Percentiles rank a stretch among this genome's conserved stretches.
phyloP scores from a whole-genome alignment of 169 alveolate genomes.

The Miamiensis avidus region DNA sequence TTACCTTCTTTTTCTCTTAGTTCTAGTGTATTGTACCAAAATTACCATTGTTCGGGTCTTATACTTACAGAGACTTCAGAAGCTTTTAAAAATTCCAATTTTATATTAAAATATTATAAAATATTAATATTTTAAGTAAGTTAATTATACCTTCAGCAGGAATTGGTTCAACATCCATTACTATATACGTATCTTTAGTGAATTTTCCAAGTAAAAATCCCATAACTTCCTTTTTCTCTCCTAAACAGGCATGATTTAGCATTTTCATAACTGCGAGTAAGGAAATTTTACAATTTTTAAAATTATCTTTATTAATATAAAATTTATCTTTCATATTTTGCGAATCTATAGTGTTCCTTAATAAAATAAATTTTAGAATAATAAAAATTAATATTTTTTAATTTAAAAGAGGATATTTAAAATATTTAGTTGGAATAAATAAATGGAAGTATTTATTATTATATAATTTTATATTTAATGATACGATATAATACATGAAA shows the following conservation, averaged over 20 bases:
- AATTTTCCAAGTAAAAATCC: constrained; percentile 93
- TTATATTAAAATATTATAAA: no score
- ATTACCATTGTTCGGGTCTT: constrained; percentile 79
- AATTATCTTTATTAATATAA: constrained; percentile 31
- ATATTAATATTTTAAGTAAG: background rate
- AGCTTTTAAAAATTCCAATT: constrained; percentile 47
- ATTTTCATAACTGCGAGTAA: constrained; percentile 87
- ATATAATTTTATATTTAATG: no score
- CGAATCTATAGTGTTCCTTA: background rate
- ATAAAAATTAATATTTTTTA: no score
- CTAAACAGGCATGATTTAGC: constrained; percentile 89
- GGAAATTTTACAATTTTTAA: constrained; percentile 75
- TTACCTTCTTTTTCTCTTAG: constrained; percentile 66
- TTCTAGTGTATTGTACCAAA: constrained; percentile 60
- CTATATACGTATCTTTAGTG: constrained; percentile 75
- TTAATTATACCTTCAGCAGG: constrained; percentile 77
- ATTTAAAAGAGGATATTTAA: no score
- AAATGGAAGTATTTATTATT: no score
- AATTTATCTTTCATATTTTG: background rate
- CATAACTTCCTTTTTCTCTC: constrained; percentile 90
- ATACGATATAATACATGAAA: background rate
- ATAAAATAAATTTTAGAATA: no score
- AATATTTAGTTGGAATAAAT: no score
- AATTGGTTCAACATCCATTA: constrained; percentile 87
- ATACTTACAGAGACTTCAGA: constrained; percentile 91